A percentile compares a stretch with the other conserved stretches of the same genome.
Conservation (phyloP, 2,329 filamentous ascomycete species). For the Septoria linicola region DNA sequence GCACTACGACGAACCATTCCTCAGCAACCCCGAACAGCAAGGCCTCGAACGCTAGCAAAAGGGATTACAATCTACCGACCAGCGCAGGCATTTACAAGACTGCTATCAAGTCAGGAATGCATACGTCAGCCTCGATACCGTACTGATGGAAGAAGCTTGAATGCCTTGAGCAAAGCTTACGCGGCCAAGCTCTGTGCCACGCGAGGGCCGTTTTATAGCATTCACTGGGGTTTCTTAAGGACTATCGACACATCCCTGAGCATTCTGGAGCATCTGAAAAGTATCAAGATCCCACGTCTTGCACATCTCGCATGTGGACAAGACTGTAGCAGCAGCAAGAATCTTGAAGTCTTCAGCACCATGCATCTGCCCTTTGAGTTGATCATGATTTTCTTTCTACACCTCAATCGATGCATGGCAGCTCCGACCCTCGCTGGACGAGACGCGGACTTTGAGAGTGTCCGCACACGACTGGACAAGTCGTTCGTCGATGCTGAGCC, state of each 20-base stretch:
- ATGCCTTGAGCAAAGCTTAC: constrained; percentile 15
- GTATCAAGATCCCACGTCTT: neutral
- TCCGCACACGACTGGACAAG: constrained; percentile 42
- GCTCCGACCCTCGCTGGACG: constrained; percentile 23
- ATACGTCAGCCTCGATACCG: no score
- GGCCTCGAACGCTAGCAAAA: no score
- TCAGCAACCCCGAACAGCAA: no score
- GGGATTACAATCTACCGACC: no score
- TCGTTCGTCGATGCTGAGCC: constrained; percentile 26
- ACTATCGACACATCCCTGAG: neutral
- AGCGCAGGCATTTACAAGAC: no score
- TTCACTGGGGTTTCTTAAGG: neutral
- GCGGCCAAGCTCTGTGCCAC: constrained; percentile 6
- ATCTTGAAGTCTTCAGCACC: neutral
- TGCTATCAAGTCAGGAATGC: neutral
- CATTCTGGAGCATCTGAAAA: neutral
- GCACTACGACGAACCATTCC: no score
- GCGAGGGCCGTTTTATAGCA: neutral
- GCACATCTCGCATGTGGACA: no score
- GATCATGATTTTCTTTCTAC: constrained; percentile 3
- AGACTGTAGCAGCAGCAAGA: no score
- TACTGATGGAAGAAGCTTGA: neutral
- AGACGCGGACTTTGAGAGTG: constrained; percentile 48
- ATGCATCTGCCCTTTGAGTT: constrained; percentile 14
- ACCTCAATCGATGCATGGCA: constrained; percentile 7